These are phyloP conservation scores for Chlorophyllum brunneum DNA, from an alignment of 768 basidiomycete species.

Conservation along the genomic window DNA sequence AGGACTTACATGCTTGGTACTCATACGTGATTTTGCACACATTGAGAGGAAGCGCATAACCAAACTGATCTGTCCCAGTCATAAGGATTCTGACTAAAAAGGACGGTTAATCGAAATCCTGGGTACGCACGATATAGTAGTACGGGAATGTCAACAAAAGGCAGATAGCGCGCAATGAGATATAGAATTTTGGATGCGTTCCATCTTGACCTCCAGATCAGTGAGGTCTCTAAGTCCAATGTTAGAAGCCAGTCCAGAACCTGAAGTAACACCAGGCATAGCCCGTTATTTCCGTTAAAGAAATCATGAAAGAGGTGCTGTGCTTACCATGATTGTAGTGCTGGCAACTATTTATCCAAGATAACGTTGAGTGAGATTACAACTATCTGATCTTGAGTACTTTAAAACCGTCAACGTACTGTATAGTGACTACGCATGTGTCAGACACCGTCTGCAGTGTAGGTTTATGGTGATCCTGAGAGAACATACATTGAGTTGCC, in stretches of 20 bases:
- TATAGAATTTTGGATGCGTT: constrained; percentile 21
- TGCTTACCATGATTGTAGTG: neutral
- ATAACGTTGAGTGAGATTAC: neutral
- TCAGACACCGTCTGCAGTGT: no score
- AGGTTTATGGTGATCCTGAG: no score
- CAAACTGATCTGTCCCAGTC: no score
- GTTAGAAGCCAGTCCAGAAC: constrained; percentile 20
- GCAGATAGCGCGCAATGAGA: constrained; percentile 23
- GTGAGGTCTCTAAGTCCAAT: constrained; percentile 17
- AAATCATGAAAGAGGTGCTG: no score
- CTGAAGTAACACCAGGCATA: no score
- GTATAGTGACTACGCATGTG: no score
- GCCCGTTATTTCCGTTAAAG: no score
- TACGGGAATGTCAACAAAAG: constrained; percentile 19
- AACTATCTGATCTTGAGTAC: neutral
- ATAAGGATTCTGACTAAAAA: no score
- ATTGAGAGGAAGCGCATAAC: neutral
- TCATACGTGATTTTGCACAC: neutral
- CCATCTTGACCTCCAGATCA: constrained; percentile 23
- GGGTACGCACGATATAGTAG: constrained; percentile 14
- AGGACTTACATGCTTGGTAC: no score
- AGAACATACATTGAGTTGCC: no score
- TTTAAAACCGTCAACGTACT: no score
- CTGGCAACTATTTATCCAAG: neutral
- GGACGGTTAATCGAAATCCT: neutral